Base-by-base conservation (phyloP, 129 eudicot species). In the Solidago caesia region DNA sequence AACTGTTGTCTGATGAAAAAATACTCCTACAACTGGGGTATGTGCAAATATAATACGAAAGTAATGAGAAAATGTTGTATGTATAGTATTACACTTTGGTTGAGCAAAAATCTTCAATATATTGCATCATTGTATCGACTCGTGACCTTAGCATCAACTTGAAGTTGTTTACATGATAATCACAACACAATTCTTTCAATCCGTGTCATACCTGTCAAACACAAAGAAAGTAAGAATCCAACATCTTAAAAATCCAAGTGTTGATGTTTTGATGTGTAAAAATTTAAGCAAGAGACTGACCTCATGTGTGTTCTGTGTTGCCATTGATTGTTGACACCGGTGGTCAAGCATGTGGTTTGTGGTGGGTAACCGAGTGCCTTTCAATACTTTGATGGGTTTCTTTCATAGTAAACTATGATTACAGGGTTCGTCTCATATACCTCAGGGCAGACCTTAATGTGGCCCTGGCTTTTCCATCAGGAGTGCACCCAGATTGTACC, bases 401-500 rank as follows among this genome's bases (percentile, higher is more conserved):
- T 61, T 39, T 8, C 7, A 15, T 67, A 33, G 2, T 0, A 26
- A 57, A 2, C 7, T 82, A 89, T 44, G 78, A 79, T 43, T 85
- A 77, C 57, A 89, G 79, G 26, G 88, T 72, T 49, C 85, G 80
- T 73, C 87, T 94, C 97, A 94, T 83, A 87, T 90, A 94, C 76
- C 87, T 83, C 75, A 94, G 81, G 44, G 97, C 98, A 56, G 98
- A 94, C 56, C 98, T 85, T 75, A 94, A 74, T 80, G 90, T 94
- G 48, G 97, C 92, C 85, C 97, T 83, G 63, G 98, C 96, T 86
- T 94, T 94, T 75, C 88, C 80, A 47, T 94, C 98, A 44, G 98
- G 98, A 46, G 77, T 72, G 81, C 97, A 90, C 58, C 98, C 98
- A 49, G 89, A 85, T 64, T 73, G 73, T 14, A 94, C 87, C 98